Conservation (phyloP, 129 eudicot genomes). For the Rutidosis leptorrhynchoides region DNA sequence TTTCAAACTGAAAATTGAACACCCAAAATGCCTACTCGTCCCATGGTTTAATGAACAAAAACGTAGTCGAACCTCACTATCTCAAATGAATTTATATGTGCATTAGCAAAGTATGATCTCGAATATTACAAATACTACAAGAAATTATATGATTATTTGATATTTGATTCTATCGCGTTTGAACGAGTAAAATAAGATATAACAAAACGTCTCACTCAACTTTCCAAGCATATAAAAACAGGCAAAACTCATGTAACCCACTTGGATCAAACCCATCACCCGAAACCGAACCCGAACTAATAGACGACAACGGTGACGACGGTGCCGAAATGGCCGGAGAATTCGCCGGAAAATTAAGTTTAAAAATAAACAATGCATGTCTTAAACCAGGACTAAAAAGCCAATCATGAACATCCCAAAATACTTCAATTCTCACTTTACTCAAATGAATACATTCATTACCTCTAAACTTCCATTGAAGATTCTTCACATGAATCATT, state of each 20-base stretch:
- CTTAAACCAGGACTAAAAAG: constrained; percentile 81
- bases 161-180: neutral
- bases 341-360: constrained; percentile 42
- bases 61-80: neutral
- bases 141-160: neutral
- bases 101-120: constrained; percentile 7
- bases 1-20: too few species aligned
- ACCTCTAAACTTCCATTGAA: constrained; percentile 94
- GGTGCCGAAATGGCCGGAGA: constrained; percentile 41
- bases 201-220: constrained; percentile 42
- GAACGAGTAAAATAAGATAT: neutral
- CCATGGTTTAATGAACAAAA: neutral
- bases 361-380: constrained; percentile 80
- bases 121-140: neutral
- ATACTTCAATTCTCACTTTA: constrained; percentile 66
- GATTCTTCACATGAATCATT: constrained; percentile 70
- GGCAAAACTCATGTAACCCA: constrained; percentile 67
- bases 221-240: constrained; percentile 88
- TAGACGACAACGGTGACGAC: constrained; percentile 37
- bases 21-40: too few species aligned
- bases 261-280: constrained; percentile 41
- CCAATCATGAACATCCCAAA: constrained; percentile 96
- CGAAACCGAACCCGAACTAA: constrained; percentile 56
- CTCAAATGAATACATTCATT: constrained; percentile 56
- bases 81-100: neutral